A percentile compares a stretch with the other conserved stretches of the same genome.
These are phyloP conservation scores for Suillus subaureus DNA, from an alignment of 768 basidiomycete species.

Conservation along the genomic window DNA sequence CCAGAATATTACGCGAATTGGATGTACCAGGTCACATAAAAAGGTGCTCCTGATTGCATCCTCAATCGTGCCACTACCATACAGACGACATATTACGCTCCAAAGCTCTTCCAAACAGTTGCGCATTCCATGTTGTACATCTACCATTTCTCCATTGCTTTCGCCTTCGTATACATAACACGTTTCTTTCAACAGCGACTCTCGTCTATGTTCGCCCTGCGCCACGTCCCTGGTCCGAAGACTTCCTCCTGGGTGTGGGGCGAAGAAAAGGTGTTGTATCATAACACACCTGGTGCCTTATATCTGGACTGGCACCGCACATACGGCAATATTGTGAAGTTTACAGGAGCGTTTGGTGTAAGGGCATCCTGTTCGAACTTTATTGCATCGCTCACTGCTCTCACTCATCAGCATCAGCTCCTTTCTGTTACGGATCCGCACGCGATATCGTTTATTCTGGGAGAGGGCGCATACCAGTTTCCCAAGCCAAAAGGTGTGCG, in stretches of 20 bases:
- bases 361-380: slow-evolving; percentile 18
- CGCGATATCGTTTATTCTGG: slow-evolving; percentile 56
- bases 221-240: slow-evolving; percentile 54
- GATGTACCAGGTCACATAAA: slow-evolving; percentile 6
- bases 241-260: slow-evolving; percentile 59
- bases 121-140: slow-evolving; percentile 15
- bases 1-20: slow-evolving; percentile 3
- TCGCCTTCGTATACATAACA: slow-evolving; percentile 32
- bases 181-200: slow-evolving; percentile 40
- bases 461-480: slow-evolving; percentile 56
- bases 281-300: slow-evolving; percentile 48
- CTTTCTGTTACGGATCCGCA: slow-evolving; percentile 58
- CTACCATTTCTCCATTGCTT: slow-evolving; percentile 12
- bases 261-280: slow-evolving; percentile 59
- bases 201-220: slow-evolving; percentile 35
- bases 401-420: slow-evolving; percentile 51
- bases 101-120: background rate
- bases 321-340: slow-evolving; percentile 57
- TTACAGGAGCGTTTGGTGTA: slow-evolving; percentile 61
- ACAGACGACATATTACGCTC: background rate
- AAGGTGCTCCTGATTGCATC: background rate
- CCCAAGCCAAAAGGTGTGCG: slow-evolving; percentile 66
- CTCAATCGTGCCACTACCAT: slow-evolving; percentile 1
- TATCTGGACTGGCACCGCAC: slow-evolving; percentile 54
- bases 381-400: slow-evolving; percentile 14